These are phyloP conservation scores for Aspergillus cavernicola DNA, from an alignment of 495 filamentous ascomycete species.

Conservation along the genomic window DNA sequence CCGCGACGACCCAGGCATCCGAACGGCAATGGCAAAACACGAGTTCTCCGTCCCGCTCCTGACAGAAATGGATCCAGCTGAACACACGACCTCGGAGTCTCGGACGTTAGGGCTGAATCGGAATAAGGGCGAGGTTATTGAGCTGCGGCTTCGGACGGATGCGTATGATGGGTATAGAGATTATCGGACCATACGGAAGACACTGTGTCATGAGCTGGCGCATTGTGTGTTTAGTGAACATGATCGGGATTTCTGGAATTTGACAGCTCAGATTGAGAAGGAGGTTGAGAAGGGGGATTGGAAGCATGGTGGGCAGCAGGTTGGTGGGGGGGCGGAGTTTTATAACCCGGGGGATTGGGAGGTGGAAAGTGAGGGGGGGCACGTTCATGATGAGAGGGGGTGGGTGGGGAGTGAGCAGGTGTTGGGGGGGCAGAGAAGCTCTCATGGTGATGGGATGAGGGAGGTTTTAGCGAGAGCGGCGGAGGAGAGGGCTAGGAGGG, in stretches of 20 bases:
- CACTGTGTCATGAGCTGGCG: constrained; percentile 90
- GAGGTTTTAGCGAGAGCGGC: constrained; percentile 74
- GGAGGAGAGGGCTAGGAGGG: constrained; percentile 65
- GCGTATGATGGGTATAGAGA: constrained; percentile 91
- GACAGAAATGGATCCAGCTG: constrained; percentile 89
- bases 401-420: constrained; percentile 89
- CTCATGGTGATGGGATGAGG: constrained; percentile 43
- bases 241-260: constrained; percentile 82
- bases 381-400: constrained; percentile 69
- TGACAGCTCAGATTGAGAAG: constrained; percentile 78
- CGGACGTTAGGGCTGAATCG: constrained; percentile 85
- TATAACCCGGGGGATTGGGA: constrained; percentile 63
- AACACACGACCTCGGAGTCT: constrained; percentile 75
- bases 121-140: constrained; percentile 86
- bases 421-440: constrained; percentile 54
- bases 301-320: constrained; percentile 58
- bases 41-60: constrained; percentile 81
- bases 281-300: constrained; percentile 82
- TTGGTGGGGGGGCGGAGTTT: constrained; percentile 57
- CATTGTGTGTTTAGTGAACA: constrained; percentile 86
- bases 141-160: constrained; percentile 85
- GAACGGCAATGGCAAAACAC: constrained; percentile 74
- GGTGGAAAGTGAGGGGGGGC: constrained; percentile 42
- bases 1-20: constrained; percentile 80
- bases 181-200: constrained; percentile 84